These are phyloP conservation scores for Anastatica hierochuntica DNA, from an alignment of 345 rosid genomes.

Conservation along the genomic window DNA sequence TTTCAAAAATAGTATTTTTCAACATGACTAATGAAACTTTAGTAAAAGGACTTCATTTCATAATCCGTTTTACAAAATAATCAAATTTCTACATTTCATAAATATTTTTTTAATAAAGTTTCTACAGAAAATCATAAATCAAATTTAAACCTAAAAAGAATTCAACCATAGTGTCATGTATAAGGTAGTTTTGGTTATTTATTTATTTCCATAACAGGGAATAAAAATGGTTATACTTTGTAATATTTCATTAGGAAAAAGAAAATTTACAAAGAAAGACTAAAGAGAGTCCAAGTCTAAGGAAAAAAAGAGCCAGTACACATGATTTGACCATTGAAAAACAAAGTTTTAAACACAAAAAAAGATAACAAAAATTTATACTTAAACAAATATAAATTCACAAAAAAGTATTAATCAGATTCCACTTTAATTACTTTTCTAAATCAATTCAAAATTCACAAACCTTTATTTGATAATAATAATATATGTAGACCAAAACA, in stretches of 20 bases:
- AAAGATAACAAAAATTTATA: not conserved
- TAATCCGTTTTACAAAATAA: no score
- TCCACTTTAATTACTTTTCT: constrained; percentile 7
- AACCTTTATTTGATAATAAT: no score
- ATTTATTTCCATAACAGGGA: not conserved
- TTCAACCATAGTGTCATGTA: no score
- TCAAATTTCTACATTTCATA: no score
- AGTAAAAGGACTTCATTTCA: no score
- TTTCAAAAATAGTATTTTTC: no score
- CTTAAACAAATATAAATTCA: not conserved
- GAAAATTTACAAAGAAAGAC: constrained; percentile 4
- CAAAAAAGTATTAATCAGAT: constrained; percentile 10
- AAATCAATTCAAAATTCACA: no score
- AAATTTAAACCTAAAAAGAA: no score
- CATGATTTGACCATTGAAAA: constrained; percentile 19
- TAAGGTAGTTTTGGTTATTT: no score
- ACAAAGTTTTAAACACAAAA: not conserved
- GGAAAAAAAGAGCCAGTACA: constrained; percentile 7
- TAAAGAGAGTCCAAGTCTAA: not conserved
- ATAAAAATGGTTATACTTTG: not conserved
- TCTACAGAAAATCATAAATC: no score
- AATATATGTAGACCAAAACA: not conserved
- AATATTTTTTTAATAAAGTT: no score
- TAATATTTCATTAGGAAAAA: not conserved
- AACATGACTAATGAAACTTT: no score